Conservation (phyloP, 202 grass and related monocot species). For the Miscanthus sacchariflorus region DNA sequence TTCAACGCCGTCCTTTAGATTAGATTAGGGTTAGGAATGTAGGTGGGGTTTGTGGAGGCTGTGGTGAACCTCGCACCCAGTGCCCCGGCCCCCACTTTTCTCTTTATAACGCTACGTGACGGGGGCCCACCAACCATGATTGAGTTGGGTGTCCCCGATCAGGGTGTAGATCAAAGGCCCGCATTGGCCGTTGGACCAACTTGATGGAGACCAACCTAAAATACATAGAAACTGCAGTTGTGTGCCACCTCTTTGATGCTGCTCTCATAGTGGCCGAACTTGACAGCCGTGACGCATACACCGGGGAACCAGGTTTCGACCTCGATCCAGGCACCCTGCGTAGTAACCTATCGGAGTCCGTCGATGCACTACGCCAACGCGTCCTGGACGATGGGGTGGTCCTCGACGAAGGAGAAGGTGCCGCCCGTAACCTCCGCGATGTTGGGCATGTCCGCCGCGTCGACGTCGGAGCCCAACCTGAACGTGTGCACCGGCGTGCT, state of each 20-base stretch:
- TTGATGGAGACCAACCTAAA: no score
- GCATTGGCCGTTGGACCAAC: no score
- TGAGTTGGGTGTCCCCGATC: no score
- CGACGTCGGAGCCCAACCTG: conserved; percentile 46
- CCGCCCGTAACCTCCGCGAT: conserved; percentile 52
- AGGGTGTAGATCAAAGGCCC: no score
- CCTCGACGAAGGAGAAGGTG: conserved; percentile 61
- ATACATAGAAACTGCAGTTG: no score
- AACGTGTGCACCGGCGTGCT: conserved; percentile 49
- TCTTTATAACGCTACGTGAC: no score
- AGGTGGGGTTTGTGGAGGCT: no score
- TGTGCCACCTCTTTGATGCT: neutral
- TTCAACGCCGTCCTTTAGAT: no score
- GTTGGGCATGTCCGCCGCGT: conserved; percentile 42
- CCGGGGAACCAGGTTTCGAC: neutral
- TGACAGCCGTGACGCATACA: conserved; percentile 32
- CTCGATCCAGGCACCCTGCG: conserved; percentile 13
- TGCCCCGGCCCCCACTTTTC: no score
- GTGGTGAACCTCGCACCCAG: no score
- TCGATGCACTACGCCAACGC: conserved; percentile 60
- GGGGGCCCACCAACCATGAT: no score
- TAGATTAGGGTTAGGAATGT: no score
- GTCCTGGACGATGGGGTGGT: conserved; percentile 40
- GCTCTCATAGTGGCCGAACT: conserved; percentile 52
- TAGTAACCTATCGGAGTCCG: conserved; percentile 46